Percentiles rank a stretch among this genome's conserved stretches.
phyloP scores from a whole-genome alignment of 805 yeast genomes.

The Pichia paraexigua region DNA sequence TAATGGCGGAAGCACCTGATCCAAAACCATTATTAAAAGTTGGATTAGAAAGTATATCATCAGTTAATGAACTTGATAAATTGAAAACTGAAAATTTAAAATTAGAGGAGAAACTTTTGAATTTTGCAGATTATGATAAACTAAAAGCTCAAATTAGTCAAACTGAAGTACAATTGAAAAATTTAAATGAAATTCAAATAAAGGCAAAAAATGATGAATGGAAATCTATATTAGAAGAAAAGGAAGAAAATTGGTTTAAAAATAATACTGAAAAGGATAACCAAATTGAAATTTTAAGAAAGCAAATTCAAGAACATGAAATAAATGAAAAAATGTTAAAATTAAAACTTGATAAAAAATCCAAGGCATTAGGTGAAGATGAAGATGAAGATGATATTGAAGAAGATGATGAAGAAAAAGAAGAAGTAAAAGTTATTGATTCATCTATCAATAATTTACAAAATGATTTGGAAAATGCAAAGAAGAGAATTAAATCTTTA shows the following conservation, averaged over 20 bases:
- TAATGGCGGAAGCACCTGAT: constrained; percentile 86
- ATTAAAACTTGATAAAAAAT: constrained; percentile 44
- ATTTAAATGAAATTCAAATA: constrained; percentile 43
- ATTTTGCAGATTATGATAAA: constrained; percentile 71
- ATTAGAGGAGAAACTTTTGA: constrained; percentile 51
- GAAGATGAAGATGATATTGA: constrained; percentile 22
- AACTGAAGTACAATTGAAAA: constrained; percentile 54
- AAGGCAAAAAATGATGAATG: constrained; percentile 70
- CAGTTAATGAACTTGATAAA: constrained; percentile 38
- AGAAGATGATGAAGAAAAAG: constrained; percentile 18
- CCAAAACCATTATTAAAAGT: constrained; percentile 75
- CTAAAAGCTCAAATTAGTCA: constrained; percentile 54
- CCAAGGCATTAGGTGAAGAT: constrained; percentile 33
- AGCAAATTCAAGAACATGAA: constrained; percentile 55
- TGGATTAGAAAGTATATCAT: constrained; percentile 53
- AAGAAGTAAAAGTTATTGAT: constrained; percentile 16
- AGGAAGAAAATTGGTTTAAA: constrained; percentile 58
- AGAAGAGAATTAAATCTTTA: constrained; percentile 57
- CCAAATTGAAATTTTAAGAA: constrained; percentile 44
- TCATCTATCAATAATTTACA: constrained; percentile 41
- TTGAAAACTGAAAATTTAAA: constrained; percentile 43
- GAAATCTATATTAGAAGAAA: constrained; percentile 61
- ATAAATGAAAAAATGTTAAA: constrained; percentile 58
- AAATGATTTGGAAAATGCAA: constrained; percentile 67
- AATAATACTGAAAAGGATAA: constrained; percentile 45